phyloP scores from a whole-genome alignment of 768 basidiomycete species.

The Neoboletus brunneissimus region DNA sequence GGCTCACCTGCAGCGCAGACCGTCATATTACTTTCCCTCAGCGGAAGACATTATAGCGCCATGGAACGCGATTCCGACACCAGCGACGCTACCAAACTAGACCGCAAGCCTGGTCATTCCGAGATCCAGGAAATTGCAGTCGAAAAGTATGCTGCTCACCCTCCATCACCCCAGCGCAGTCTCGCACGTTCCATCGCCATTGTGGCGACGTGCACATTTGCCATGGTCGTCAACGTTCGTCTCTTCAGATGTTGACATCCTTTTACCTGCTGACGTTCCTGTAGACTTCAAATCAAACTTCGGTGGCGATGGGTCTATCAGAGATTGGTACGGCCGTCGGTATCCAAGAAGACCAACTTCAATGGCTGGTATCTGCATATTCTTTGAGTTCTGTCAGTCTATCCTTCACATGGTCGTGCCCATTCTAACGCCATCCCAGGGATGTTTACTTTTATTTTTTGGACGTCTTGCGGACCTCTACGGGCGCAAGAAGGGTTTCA shows the following conservation, averaged over 20 bases:
- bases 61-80: conserved; percentile 9
- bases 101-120: conserved; percentile 14
- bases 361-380: conserved; percentile 70
- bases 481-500: conserved; percentile 68
- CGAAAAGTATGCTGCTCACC: conserved; percentile 2
- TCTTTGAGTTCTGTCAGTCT: conserved; percentile 61
- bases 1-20: conserved; percentile 1
- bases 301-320: conserved; percentile 51
- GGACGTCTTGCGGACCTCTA: conserved; percentile 81
- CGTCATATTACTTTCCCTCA: not conserved
- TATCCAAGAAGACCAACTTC: conserved; percentile 50
- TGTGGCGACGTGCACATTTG: conserved; percentile 39
- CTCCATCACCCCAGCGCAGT: conserved; percentile 19
- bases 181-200: conserved; percentile 27
- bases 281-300: conserved; percentile 37
- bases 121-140: conserved; percentile 3
- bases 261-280: not conserved
- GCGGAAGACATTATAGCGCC: not conserved
- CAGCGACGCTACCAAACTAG: conserved; percentile 8
- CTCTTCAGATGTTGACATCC: not conserved
- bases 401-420: not conserved
- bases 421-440: conserved; percentile 41
- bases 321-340: conserved; percentile 48
- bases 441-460: conserved; percentile 72
- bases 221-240: conserved; percentile 38